phyloP scores from a whole-genome alignment of 148 eudicot species.

The Silene latifolia region DNA sequence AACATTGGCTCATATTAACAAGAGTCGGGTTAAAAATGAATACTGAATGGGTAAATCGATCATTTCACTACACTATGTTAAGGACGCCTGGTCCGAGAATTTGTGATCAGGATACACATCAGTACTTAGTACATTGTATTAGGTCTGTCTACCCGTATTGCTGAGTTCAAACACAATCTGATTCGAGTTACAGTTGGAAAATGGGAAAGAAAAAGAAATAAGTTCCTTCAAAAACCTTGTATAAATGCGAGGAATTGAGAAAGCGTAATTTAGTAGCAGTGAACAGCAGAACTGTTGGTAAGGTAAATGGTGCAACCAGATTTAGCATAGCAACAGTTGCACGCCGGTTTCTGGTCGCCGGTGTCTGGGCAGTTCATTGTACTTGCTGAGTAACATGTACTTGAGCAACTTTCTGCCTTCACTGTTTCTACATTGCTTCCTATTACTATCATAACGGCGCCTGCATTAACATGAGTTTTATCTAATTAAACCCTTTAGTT shows the following conservation, averaged over 20 bases:
- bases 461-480: background rate
- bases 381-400: background rate
- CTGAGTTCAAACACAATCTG: background rate
- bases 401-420: background rate
- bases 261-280: background rate
- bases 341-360: background rate
- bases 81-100: too few relatives aligned
- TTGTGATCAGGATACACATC: too few relatives aligned
- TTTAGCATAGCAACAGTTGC: slow-evolving; percentile 2
- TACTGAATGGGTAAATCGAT: too few relatives aligned
- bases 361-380: slow-evolving; percentile 1
- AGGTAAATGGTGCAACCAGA: background rate
- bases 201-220: background rate
- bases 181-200: background rate
- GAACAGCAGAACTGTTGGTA: background rate
- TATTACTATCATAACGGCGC: background rate
- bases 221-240: background rate
- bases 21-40: too few relatives aligned
- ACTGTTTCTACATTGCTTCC: slow-evolving; percentile 9
- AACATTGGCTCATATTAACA: background rate
- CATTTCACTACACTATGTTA: too few relatives aligned
- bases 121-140: too few relatives aligned
- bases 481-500: background rate
- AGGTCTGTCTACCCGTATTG: background rate
- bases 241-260: background rate